Percentiles rank a stretch among this genome's conserved stretches.
Conservation (phyloP, 139 green algal species). For the Penium margaritaceum region DNA sequence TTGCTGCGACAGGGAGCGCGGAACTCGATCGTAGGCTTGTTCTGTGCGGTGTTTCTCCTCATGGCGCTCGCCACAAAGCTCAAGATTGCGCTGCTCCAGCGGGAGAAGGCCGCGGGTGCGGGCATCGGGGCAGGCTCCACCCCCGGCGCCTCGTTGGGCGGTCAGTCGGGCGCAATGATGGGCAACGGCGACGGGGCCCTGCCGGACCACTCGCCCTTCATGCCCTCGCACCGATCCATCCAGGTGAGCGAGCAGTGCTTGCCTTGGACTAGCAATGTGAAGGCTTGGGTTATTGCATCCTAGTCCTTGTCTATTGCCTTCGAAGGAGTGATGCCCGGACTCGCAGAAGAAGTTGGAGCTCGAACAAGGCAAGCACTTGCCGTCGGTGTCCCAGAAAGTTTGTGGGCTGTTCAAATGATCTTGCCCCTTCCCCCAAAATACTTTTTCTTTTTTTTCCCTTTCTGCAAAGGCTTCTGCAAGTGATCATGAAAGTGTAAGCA, state of each 20-base stretch:
- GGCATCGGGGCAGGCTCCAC: not conserved
- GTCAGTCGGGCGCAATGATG: not conserved
- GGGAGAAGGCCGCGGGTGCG: slow-evolving; percentile 2
- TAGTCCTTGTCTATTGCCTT: too few species aligned
- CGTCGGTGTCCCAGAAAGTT: too few species aligned
- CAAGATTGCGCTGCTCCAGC: slow-evolving; percentile 52
- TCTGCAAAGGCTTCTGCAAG: too few species aligned
- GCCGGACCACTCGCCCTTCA: slow-evolving; percentile 21
- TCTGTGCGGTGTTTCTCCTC: slow-evolving; percentile 69
- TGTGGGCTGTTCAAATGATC: too few species aligned
- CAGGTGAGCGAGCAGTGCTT: slow-evolving; percentile 11
- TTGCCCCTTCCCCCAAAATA: too few species aligned
- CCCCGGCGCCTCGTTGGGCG: not conserved
- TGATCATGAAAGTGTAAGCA: too few species aligned
- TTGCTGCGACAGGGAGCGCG: too few species aligned
- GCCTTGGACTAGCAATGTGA: not conserved
- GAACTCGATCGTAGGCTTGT: too few species aligned
- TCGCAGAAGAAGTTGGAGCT: too few species aligned
- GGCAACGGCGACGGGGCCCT: not conserved
- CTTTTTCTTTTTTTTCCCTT: too few species aligned
- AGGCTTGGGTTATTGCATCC: not conserved
- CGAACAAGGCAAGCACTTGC: too few species aligned
- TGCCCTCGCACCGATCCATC: slow-evolving; percentile 19
- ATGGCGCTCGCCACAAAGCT: slow-evolving; percentile 88
- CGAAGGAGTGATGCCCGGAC: too few species aligned